Evolutionary conservation across 2,329 filamentous ascomycete genomes (phyloP).

Genomic region (Cladosporium sp.): DNA sequence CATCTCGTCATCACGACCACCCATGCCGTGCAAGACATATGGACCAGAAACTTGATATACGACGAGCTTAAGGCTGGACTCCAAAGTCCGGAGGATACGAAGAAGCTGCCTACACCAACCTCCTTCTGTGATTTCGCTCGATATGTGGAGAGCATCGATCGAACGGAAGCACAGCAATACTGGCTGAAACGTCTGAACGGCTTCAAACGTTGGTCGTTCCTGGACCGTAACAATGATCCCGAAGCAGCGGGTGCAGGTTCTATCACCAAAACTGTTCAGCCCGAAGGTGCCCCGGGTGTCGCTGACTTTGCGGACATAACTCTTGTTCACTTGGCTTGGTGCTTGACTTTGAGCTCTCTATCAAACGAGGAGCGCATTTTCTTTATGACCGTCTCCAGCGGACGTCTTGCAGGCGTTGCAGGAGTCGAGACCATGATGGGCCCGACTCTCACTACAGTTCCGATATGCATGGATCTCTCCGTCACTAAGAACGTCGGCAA

Average conservation of each 20-base stretch:
- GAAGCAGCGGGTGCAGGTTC: not conserved
- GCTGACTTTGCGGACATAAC: not conserved
- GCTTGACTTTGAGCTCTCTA: not conserved
- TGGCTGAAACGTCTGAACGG: not conserved
- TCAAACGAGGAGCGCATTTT: not conserved
- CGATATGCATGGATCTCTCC: not conserved
- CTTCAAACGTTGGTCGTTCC: not conserved
- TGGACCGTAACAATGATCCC: not conserved
- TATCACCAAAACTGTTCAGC: not conserved
- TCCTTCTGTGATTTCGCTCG: not conserved
- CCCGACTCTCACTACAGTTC: not conserved
- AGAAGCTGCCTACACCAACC: not conserved
- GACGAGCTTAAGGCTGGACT: not conserved
- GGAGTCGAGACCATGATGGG: not conserved
- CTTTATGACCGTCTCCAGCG: not conserved
- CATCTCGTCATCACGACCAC: not conserved
- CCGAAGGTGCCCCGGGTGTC: not conserved
- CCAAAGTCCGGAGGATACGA: not conserved
- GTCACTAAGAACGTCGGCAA: not conserved
- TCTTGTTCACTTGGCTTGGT: not conserved
- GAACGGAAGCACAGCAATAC: not conserved
- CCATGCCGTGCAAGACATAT: not conserved
- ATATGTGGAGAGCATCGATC: not conserved
- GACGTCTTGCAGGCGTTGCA: not conserved
- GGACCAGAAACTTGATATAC: not conserved